Base-by-base conservation (phyloP, 169 alveolate genomes). In the Plasmodium inui region DNA sequence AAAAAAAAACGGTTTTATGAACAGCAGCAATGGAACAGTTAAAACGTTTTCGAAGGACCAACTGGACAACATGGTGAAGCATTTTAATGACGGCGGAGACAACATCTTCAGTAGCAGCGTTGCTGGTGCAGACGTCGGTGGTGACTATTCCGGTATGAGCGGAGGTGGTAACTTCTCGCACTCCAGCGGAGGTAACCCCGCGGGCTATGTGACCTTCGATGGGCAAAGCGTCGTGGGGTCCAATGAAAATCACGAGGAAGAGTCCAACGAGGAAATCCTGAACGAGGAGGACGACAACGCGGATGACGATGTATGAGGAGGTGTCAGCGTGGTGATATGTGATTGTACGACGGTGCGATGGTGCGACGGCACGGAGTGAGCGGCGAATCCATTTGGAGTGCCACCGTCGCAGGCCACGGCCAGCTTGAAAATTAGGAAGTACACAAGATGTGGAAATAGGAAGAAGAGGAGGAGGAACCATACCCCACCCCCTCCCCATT, bases 41-140 rank as follows among this genome's bases (percentile, higher is more conserved):
- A 41, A 37, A 28, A 44, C 81, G 19, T 86, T 86, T 26, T 86
- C 93, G 9, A 86, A 86, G 61, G 93, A 86, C 2, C 81, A 86
- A 6, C 93, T 86, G 39, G 93, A 86, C 28, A 57, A 74, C 7
- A 74, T 86, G 85, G 93, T 86, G 67, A 86, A 86, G 34, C 44
- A 82, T 0, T 53, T 57, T 41, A 50, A 46, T 9, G 32, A 3
- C 44, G n/a, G 9, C 1, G 76, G 76, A 28, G 30, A 22, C 1
- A 39, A 67, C 1, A 0, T 67, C 4, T 0, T 22, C 10, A 53
- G 44, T 82, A 32, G 30, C 44, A n/a, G 57, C 8, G 91, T 30
- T 57, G 22, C 41, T n/a, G 71, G 53, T 53, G 22, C 14, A 2
- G 70, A 32, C 30, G 7, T n/a, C n/a, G 37, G 22, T 79, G 70